Conservation (phyloP, 495 filamentous ascomycete species). For the Podospora pseudocomata region DNA sequence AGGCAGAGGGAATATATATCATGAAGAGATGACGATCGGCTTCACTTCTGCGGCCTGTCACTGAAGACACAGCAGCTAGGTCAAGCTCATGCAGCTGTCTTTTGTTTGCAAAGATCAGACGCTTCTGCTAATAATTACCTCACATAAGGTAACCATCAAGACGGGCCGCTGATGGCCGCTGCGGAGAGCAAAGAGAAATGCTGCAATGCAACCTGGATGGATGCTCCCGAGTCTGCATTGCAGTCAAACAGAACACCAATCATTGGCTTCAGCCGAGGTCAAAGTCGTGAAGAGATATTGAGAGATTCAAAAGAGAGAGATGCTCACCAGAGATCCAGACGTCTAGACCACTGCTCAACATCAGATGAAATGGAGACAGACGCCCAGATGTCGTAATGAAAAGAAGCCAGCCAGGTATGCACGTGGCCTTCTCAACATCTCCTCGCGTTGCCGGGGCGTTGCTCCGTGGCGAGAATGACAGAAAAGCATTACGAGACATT, state of each 20-base stretch:
- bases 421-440: not conserved
- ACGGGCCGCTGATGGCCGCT: not conserved
- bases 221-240: slow-evolving; percentile 6
- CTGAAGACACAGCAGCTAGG: not conserved
- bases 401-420: not conserved
- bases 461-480: not conserved
- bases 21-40: slow-evolving; percentile 2
- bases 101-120: not conserved
- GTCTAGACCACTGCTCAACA: not conserved
- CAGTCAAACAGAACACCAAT: too few relatives aligned
- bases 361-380: not conserved
- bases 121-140: not conserved
- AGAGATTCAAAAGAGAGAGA: not conserved
- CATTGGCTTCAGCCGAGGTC: not conserved
- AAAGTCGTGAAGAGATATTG: not conserved
- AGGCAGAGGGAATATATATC: not conserved
- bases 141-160: not conserved
- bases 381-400: not conserved
- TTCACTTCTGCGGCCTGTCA: not conserved
- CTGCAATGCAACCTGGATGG: slow-evolving; percentile 7
- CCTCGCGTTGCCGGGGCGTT: slow-evolving; percentile 4
- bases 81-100: not conserved
- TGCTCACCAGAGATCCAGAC: not conserved
- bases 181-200: slow-evolving; percentile 1
- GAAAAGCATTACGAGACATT: not conserved